These are phyloP conservation scores for Lactuca saligna DNA, from an alignment of 129 eudicot species.

Conservation along the genomic window DNA sequence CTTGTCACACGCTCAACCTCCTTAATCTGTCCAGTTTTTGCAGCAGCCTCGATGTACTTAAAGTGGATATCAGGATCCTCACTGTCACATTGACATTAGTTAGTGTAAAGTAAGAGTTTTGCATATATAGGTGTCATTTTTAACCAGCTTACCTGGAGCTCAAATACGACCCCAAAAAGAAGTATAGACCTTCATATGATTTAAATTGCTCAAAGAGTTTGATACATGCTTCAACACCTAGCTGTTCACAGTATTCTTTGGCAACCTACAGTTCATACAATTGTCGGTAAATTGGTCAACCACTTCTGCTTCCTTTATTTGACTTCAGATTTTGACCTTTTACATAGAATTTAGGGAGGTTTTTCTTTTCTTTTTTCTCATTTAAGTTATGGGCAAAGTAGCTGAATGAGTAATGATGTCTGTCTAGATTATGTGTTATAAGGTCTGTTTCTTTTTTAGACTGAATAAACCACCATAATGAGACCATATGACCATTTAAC, in stretches of 20 bases:
- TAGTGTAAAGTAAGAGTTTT: slow-evolving; percentile 6
- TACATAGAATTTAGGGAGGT: background rate
- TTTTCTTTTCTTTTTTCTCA: no score
- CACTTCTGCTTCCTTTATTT: slow-evolving; percentile 6
- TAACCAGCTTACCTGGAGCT: slow-evolving; percentile 74
- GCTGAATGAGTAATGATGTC: no score
- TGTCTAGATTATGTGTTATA: no score
- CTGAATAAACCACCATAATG: no score
- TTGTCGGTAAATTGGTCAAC: slow-evolving; percentile 4
- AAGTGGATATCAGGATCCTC: slow-evolving; percentile 98
- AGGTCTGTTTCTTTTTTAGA: no score
- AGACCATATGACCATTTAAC: no score
- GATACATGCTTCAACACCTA: slow-evolving; percentile 90
- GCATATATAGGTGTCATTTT: background rate
- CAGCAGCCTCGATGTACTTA: slow-evolving; percentile 96
- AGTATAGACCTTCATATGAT: slow-evolving; percentile 90
- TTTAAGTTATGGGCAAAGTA: no score
- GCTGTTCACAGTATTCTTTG: slow-evolving; percentile 89
- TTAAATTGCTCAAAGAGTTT: slow-evolving; percentile 97
- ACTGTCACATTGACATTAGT: slow-evolving; percentile 35
- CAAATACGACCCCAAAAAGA: slow-evolving; percentile 90
- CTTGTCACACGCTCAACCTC: slow-evolving; percentile 97
- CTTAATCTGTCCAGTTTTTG: slow-evolving; percentile 95
- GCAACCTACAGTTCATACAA: slow-evolving; percentile 63
- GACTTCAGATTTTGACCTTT: slow-evolving; percentile 1